phyloP scores from a whole-genome alignment of 176 grass and related monocot genomes.

The Pontederia crassipes region DNA sequence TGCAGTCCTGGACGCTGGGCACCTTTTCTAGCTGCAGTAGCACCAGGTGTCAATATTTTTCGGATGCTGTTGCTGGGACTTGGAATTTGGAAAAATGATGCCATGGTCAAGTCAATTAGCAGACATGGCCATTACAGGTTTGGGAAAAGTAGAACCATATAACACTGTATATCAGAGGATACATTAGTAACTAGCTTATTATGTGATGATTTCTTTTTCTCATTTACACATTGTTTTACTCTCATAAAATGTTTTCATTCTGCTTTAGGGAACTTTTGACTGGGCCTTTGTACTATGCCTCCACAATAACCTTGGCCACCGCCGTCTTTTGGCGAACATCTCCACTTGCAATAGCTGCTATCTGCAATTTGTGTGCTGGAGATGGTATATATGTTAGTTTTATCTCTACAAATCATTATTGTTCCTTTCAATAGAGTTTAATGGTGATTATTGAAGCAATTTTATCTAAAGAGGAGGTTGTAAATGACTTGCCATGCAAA shows the following conservation, averaged over 20 bases:
- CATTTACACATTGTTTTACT: not conserved
- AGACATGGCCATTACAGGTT: slow-evolving; percentile 67
- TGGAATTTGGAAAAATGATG: slow-evolving; percentile 67
- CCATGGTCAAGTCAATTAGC: slow-evolving; percentile 74
- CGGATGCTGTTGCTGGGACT: slow-evolving; percentile 65
- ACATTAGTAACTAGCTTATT: not conserved
- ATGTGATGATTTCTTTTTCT: not conserved
- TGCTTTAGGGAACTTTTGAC: slow-evolving; percentile 63
- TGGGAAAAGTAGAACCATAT: no score
- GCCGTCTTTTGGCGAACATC: slow-evolving; percentile 69
- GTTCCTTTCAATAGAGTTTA: no score
- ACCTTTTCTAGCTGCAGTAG: slow-evolving; percentile 52
- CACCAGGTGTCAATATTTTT: slow-evolving; percentile 40
- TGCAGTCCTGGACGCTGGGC: slow-evolving; percentile 42
- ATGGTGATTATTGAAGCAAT: no score
- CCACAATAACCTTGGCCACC: slow-evolving; percentile 53
- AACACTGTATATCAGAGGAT: no score
- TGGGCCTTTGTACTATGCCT: slow-evolving; percentile 73
- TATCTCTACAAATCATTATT: no score
- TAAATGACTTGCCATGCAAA: no score
- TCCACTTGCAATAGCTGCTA: slow-evolving; percentile 53
- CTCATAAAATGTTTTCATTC: not conserved
- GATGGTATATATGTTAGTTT: slow-evolving; percentile 40
- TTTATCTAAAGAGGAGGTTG: no score
- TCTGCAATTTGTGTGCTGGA: slow-evolving; percentile 78